Base-by-base conservation (phyloP, 2,329 filamentous ascomycete species). In the Thelonectria rubi region DNA sequence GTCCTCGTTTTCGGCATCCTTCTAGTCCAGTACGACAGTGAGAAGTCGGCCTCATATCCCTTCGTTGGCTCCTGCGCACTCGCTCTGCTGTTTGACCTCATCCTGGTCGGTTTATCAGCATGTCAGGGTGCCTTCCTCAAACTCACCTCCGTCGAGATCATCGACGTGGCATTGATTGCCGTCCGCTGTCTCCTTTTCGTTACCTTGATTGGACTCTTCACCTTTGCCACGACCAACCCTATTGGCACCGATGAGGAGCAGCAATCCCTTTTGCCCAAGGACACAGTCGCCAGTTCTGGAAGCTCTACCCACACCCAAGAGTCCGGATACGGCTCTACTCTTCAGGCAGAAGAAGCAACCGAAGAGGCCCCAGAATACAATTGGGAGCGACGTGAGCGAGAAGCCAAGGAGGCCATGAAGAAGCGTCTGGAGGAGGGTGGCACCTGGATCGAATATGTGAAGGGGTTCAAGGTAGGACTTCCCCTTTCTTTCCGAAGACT, bases 401-500 rank as follows among this genome's bases (percentile, higher is more conserved):
- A 81, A 72, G 84, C 77, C 50, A 85, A 79, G 73, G 88, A 83
- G 75, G 84, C 77, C 65, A 89, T 86, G 80, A 80, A 87, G 64
- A 89, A 92, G 75, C 86, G 89, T 3, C 81, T 93, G n/a, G 83
- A 89, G 72, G 86, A 90, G 65, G 86, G 90, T 60, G 91, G 91
- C 1, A 92, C 88, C 65, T 94, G 91, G 91, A 84, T 91, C 67
- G 85, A 86, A 45, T 95, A 95, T 71, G 81, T 89, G 26, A 92
- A 90, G 72, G 86, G 89, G 6, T 96, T 93, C 77, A 81, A 82
- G 70, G 86, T 84, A 75, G 60, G 77, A 64, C 37, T 26, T 46
- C n/a, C 18, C 34, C 24, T 14, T 37, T 37, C 10, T 39, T 15
- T 18, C 7, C 1, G 8, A 26, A 11, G n/a, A 24, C 26, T 6